phyloP scores from a whole-genome alignment of 2,329 filamentous ascomycete species.

The Calonectria leucothoes region DNA sequence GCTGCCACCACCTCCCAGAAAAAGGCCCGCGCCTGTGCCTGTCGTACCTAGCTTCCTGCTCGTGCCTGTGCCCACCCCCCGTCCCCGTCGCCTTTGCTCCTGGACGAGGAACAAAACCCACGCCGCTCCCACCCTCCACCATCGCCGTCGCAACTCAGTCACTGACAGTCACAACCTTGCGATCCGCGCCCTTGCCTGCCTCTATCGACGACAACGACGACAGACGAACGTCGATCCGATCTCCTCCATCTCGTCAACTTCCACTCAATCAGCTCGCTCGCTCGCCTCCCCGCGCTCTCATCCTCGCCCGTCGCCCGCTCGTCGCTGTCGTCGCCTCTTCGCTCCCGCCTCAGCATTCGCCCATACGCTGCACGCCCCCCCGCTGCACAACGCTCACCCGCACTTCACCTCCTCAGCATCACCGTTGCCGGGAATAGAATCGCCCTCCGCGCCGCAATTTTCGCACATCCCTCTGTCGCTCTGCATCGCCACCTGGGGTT shows the following conservation, averaged over 20 bases:
- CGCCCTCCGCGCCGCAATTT: neutral
- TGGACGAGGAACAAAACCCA: constrained; percentile 18
- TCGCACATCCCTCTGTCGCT: neutral
- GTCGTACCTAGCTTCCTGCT: neutral
- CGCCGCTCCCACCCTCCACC: constrained; percentile 14
- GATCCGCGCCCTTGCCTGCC: constrained; percentile 4
- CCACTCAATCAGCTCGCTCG: neutral
- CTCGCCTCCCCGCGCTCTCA: neutral
- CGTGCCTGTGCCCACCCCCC: neutral
- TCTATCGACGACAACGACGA: neutral
- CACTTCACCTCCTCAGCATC: neutral
- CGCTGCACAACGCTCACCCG: neutral
- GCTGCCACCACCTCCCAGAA: too few relatives aligned
- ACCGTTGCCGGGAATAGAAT: neutral
- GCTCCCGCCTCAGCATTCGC: neutral
- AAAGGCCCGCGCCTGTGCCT: neutral
- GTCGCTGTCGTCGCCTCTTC: neutral
- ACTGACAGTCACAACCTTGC: constrained; percentile 14
- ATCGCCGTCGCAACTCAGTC: constrained; percentile 10
- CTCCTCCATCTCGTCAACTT: neutral
- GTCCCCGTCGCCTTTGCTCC: neutral
- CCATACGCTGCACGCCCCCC: neutral
- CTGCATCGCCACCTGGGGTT: neutral
- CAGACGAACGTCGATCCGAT: neutral
- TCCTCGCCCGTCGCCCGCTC: neutral